Conservation (phyloP, 495 filamentous ascomycete genomes). For the Pseudoneurospora amorphoporcata region DNA sequence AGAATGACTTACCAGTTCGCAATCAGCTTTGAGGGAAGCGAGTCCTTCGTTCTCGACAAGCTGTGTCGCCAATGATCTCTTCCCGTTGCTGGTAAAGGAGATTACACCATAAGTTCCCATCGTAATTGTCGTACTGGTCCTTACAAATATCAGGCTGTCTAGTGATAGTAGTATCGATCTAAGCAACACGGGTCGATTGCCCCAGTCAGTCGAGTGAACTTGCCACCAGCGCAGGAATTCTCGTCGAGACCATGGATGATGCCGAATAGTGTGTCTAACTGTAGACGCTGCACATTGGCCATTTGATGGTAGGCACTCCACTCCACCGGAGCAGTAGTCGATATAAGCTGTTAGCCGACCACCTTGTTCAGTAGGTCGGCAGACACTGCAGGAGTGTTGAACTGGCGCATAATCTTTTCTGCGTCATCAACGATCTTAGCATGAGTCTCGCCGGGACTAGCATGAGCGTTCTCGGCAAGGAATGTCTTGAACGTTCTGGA, state of each 20-base stretch:
- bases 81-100: background rate
- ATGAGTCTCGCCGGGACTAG: too few species aligned
- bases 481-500: too few species aligned
- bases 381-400: background rate
- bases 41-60: background rate
- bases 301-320: background rate
- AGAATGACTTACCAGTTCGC: background rate
- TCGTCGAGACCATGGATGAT: background rate
- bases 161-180: background rate
- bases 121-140: background rate
- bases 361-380: background rate
- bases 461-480: too few species aligned
- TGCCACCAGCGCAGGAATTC: background rate
- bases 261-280: background rate
- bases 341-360: accelerated
- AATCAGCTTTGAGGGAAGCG: background rate
- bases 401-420: background rate
- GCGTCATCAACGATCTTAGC: accelerated
- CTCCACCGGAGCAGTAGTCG: background rate
- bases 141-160: background rate
- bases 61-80: background rate
- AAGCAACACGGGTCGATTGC: background rate
- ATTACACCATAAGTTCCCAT: background rate
- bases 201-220: background rate
- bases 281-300: background rate